These are phyloP conservation scores for Xerocomellus amylosporus DNA, from an alignment of 768 basidiomycete species.

Conservation along the genomic window DNA sequence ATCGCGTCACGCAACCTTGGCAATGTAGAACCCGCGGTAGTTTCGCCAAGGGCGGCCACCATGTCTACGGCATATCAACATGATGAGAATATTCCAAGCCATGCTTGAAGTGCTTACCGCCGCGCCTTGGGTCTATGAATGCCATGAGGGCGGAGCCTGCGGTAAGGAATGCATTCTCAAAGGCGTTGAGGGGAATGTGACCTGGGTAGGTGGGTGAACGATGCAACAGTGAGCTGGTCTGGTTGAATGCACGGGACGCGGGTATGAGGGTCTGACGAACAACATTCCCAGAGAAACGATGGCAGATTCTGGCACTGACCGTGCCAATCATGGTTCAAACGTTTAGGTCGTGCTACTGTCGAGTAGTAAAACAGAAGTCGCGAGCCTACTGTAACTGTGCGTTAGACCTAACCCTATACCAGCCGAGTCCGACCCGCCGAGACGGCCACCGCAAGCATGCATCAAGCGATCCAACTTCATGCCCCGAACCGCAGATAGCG, in stretches of 20 bases:
- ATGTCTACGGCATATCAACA: slow-evolving; percentile 60
- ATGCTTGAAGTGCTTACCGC: slow-evolving; percentile 52
- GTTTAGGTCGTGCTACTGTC: neutral
- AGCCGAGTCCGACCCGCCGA: too few relatives aligned
- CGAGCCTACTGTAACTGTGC: too few relatives aligned
- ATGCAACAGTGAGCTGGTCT: slow-evolving; percentile 6
- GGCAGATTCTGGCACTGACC: neutral
- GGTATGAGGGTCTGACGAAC: neutral
- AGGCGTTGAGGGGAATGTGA: slow-evolving; percentile 75
- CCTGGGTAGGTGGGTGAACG: slow-evolving; percentile 63
- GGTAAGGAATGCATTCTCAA: slow-evolving; percentile 84
- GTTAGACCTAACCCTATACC: too few relatives aligned
- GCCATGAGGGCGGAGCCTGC: slow-evolving; percentile 84
- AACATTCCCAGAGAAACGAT: neutral
- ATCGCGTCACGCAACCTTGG: slow-evolving; percentile 74
- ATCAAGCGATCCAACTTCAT: too few relatives aligned
- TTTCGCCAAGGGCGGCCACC: slow-evolving; percentile 92
- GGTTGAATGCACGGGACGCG: slow-evolving; percentile 9
- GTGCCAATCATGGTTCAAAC: neutral
- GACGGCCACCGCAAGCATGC: too few relatives aligned
- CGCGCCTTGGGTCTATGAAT: slow-evolving; percentile 75
- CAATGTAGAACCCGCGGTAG: slow-evolving; percentile 79
- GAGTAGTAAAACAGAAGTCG: neutral
- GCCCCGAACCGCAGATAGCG: too few relatives aligned
- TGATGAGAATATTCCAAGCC: neutral